phyloP scores from a whole-genome alignment of 2,329 filamentous ascomycete species.

The Aureobasidium sp. region DNA sequence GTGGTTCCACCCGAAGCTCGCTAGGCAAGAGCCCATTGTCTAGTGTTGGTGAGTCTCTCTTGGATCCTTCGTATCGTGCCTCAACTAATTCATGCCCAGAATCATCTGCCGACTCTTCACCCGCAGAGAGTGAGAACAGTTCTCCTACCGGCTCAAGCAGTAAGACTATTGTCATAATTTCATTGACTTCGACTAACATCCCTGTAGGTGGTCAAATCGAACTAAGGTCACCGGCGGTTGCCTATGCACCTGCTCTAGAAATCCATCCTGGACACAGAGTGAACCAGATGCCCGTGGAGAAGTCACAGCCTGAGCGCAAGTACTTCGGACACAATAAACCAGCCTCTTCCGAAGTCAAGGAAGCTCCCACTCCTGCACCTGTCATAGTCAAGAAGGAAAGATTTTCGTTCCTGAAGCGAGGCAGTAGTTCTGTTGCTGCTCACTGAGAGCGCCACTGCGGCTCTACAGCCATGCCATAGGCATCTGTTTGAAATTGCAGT shows the following conservation, averaged over 20 bases:
- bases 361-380: neutral
- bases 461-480: neutral
- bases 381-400: slow-evolving; percentile 17
- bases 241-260: neutral
- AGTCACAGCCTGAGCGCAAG: slow-evolving; percentile 4
- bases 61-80: neutral
- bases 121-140: slow-evolving; percentile 16
- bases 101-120: slow-evolving; percentile 12
- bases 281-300: neutral
- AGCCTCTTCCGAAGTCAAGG: neutral
- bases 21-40: slow-evolving; percentile 16
- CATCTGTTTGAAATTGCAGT: neutral
- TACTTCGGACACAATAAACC: slow-evolving; percentile 16
- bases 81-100: neutral
- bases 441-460: neutral
- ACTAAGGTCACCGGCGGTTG: slow-evolving; percentile 8
- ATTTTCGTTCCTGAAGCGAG: slow-evolving; percentile 17
- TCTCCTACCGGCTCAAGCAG: slow-evolving; percentile 13
- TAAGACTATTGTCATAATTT: neutral
- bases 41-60: slow-evolving; percentile 13
- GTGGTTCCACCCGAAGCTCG: slow-evolving; percentile 7
- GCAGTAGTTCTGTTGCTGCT: slow-evolving; percentile 16
- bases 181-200: neutral
- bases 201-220: slow-evolving; percentile 9
- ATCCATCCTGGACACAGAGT: slow-evolving; percentile 8